phyloP scores from a whole-genome alignment of 768 basidiomycete species.

The Scleroderma bovista region DNA sequence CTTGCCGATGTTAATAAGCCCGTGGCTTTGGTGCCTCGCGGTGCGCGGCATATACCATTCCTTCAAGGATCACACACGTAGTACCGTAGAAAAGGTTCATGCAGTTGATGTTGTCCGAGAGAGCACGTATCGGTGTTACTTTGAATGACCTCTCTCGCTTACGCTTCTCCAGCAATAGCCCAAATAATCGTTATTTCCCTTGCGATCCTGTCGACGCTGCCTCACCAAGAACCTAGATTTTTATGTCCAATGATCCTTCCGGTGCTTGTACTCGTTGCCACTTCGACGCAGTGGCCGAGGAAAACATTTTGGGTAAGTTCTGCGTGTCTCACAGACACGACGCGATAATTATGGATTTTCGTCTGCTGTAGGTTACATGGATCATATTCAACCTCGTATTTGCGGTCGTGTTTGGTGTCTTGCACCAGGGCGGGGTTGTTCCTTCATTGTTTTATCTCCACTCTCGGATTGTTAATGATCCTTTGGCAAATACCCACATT shows the following conservation, averaged over 20 bases:
- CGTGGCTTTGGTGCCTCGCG: constrained; percentile 23
- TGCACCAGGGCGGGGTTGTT: constrained; percentile 39
- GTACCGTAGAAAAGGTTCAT: constrained; percentile 5
- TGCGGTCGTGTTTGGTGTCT: constrained; percentile 30
- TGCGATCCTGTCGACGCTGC: constrained; percentile 27
- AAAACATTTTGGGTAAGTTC: constrained; percentile 30
- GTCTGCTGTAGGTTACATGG: constrained; percentile 24
- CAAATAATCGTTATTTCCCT: constrained; percentile 27
- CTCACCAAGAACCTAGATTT: constrained; percentile 38
- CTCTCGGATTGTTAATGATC: constrained; percentile 10
- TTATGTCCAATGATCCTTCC: constrained; percentile 32
- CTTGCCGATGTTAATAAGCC: constrained; percentile 35
- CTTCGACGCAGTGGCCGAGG: constrained; percentile 20
- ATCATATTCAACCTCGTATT: constrained; percentile 24
- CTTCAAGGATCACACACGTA: not conserved
- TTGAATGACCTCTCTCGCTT: not conserved
- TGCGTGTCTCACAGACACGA: not conserved
- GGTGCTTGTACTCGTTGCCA: constrained; percentile 24
- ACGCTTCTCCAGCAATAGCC: constrained; percentile 20
- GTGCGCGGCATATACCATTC: constrained; percentile 8
- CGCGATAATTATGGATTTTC: not conserved
- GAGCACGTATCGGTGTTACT: constrained; percentile 7
- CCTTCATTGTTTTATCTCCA: constrained; percentile 33
- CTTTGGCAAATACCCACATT: constrained; percentile 10
- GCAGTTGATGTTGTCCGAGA: constrained; percentile 11